Evolutionary conservation across 2,329 filamentous ascomycete species (phyloP), one percentile per base, ranked within the genome.

Genomic region (Xylaria sp.): DNA sequence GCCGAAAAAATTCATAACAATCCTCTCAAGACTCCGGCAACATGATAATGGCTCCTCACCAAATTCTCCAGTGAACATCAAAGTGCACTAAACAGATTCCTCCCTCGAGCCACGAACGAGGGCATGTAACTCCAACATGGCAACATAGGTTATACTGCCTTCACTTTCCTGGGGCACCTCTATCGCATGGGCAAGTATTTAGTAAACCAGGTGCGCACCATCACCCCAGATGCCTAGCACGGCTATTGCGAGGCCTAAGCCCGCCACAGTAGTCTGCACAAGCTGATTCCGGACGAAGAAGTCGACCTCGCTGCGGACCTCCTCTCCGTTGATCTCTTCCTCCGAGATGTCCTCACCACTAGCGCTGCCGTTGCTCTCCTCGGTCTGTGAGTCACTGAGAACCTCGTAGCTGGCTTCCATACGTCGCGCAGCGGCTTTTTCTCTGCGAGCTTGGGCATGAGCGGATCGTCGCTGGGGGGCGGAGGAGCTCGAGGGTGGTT

Each of bases 371-470:
- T 70, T 77, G 72, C 86, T 88, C 78, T 85, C 84, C 74, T 83
- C 83, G 70, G 82, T 84, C 50, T 80, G 79, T 2, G 79, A 77
- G 54, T 79, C 80, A 49, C 85, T 83, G 27, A 91, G 81, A 10
- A 91, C 86, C 79, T 93, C 90, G 79, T 91, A 92, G 83, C 88
- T 92, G 51, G 87, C 86, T 77, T 93, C 90, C 83, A 92, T 86
- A 68, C 83, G 83, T 67, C 67, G 79, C 74, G 68, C 81, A 74
- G 69, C 76, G 57, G 67, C 72, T 67, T 75, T 76, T 31, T 77
- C 74, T 62, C 60, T 72, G 66, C 73, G 75, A 25, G 72, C 72
- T 61, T 73, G 71, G 70, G 76, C 67, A 63, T 76, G 55, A 65
- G 73, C 72, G 36, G 74, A 74, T 68, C 75, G 77, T 76, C 68